Conservation (phyloP, 805 yeast genomes). For the Hanseniaspora hatyaiensis region DNA sequence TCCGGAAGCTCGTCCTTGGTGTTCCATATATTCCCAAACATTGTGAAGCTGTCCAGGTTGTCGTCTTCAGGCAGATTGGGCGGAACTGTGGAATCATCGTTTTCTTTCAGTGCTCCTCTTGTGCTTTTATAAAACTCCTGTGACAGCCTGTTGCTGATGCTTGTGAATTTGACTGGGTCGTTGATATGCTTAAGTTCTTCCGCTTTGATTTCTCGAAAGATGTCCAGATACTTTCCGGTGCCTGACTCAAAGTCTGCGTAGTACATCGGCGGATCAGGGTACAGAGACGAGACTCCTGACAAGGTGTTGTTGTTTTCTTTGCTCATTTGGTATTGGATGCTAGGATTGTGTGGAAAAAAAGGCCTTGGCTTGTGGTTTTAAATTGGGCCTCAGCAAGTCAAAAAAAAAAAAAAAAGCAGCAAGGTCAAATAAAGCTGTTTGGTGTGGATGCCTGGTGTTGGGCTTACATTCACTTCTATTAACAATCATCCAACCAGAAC, state of each 20-base stretch:
- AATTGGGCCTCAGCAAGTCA: too few relatives aligned
- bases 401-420: too few relatives aligned
- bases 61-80: constrained; percentile 25
- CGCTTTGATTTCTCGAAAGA: constrained; percentile 20
- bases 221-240: constrained; percentile 24
- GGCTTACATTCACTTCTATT: too few relatives aligned
- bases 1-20: constrained; percentile 61
- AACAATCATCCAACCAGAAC: too few relatives aligned
- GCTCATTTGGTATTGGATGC: neutral
- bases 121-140: constrained; percentile 19
- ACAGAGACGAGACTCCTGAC: constrained; percentile 47
- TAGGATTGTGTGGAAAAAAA: too few relatives aligned
- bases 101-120: constrained; percentile 21
- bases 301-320: neutral
- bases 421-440: neutral
- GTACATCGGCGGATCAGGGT: constrained; percentile 91
- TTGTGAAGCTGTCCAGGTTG: constrained; percentile 53
- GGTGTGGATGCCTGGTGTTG: too few relatives aligned
- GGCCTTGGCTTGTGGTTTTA: too few relatives aligned
- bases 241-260: constrained; percentile 60
- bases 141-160: constrained; percentile 16
- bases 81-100: constrained; percentile 21
- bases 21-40: constrained; percentile 88
- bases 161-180: constrained; percentile 12
- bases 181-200: constrained; percentile 19